Evolutionary conservation across 306 rosid genomes (phyloP), one percentile per base, ranked within the genome.

Genomic region (Malus sieversii): DNA sequence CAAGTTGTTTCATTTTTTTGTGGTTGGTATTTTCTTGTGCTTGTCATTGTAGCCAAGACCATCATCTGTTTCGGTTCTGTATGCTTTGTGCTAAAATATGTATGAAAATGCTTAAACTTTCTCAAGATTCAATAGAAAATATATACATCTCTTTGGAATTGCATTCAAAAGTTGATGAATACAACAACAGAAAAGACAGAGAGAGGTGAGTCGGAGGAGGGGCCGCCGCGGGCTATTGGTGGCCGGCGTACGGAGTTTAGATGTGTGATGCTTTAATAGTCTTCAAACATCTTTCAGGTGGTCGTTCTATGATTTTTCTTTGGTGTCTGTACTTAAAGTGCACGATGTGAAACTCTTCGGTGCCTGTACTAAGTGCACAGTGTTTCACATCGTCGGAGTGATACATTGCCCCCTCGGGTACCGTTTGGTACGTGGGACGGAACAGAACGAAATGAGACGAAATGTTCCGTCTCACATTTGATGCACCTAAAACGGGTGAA

Each of bases 1-100:
- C 72, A 84, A 82, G 10, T 76, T 79, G 83, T 73, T 79, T 65
- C 76, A 58, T 33, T 77, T 82, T 72, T 85, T 70, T 73, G 76
- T 52, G 87, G 78, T 79, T 76, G 82, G 42, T 75, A 66, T 78
- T 70, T 70, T 71, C 52, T 72, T 75, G 71, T 65, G 78, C 63
- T 53, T 70, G 58, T 80, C 80, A 42, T 78, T 46, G 73, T 68
- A 35, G 83, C 77, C 53, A 68, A 63, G 67, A 46, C 74, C 64
- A 42, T 71, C 64, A 33, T 71, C 70, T 68, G 77, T 72, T 70
- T 32, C 66, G 20, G 15, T 27, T 30, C 46, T 59, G 38, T 18
- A 19, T 4, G 3, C 20, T 55, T 58, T 66, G 58, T 57, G 19
- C 63, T 13, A 6, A 19, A 7, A 14, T 19, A 19, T 66, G 3